These are phyloP conservation scores for Mucor mucedo DNA, from an alignment of 371 early-diverging fungal genomes.

Conservation along the genomic window DNA sequence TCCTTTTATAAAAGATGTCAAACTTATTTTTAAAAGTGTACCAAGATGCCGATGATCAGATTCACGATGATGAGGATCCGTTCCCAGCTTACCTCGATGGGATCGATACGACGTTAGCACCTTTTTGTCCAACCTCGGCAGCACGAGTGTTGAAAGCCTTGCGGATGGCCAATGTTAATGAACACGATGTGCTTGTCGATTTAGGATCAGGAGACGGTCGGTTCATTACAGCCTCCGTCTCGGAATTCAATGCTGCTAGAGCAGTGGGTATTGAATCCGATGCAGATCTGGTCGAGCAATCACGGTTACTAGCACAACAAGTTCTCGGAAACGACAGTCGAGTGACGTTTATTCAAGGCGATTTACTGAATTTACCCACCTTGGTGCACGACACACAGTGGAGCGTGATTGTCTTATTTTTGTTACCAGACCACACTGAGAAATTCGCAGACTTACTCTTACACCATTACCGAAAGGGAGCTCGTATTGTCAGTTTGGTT, in stretches of 20 bases:
- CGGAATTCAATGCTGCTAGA: conserved; percentile 45
- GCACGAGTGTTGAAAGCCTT: conserved; percentile 58
- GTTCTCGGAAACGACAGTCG: conserved; percentile 30
- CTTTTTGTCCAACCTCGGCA: conserved; percentile 70
- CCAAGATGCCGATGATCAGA: conserved; percentile 38
- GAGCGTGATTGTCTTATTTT: conserved; percentile 60
- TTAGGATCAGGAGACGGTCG: conserved; percentile 74
- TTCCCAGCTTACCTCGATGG: conserved; percentile 68
- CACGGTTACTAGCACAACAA: conserved; percentile 42
- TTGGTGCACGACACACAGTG: conserved; percentile 44
- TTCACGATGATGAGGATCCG: conserved; percentile 47
- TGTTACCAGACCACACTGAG: conserved; percentile 64
- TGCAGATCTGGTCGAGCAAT: conserved; percentile 47
- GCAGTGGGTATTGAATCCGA: conserved; percentile 69
- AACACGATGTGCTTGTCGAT: conserved; percentile 57
- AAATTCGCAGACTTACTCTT: conserved; percentile 58
- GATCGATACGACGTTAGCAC: conserved; percentile 59
- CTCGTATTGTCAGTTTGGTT: conserved; percentile 60
- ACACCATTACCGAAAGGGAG: conserved; percentile 57
- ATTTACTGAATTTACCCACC: conserved; percentile 45
- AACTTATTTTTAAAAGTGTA: conserved; percentile 38
- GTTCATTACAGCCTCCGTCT: conserved; percentile 61
- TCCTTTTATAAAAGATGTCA: too few relatives aligned
- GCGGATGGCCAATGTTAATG: conserved; percentile 49
- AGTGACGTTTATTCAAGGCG: conserved; percentile 52